Conservation (phyloP, 2,329 filamentous ascomycete genomes). For the Delphinella strobiligena region DNA sequence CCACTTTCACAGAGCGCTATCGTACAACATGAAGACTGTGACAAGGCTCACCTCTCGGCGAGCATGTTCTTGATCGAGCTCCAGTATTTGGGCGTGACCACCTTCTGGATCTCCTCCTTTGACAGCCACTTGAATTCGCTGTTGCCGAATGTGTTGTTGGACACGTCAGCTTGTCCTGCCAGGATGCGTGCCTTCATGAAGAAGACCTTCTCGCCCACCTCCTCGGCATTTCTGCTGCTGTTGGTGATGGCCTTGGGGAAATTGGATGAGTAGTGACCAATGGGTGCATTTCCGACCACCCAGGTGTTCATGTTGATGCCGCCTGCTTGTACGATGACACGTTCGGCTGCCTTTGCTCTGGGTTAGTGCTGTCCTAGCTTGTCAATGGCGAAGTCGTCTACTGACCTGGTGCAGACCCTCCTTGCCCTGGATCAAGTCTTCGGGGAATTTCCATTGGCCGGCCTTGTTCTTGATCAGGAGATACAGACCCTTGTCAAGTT, state of each 20-base stretch:
- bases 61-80: slow-evolving; percentile 71
- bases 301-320: slow-evolving; percentile 98
- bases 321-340: slow-evolving; percentile 63
- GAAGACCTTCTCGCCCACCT: slow-evolving; percentile 71
- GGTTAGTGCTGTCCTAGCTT: background rate
- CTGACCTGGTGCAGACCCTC: slow-evolving; percentile 77
- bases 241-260: slow-evolving; percentile 29
- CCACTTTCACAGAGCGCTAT: no score
- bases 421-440: slow-evolving; percentile 52
- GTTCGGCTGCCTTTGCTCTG: slow-evolving; percentile 61
- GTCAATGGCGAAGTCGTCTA: slow-evolving; percentile 12
- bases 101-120: slow-evolving; percentile 69
- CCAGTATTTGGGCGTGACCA: slow-evolving; percentile 59
- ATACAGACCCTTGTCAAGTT: slow-evolving; percentile 74
- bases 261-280: slow-evolving; percentile 62
- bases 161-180: slow-evolving; percentile 83
- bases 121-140: slow-evolving; percentile 86
- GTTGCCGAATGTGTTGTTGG: slow-evolving; percentile 57
- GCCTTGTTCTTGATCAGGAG: slow-evolving; percentile 65
- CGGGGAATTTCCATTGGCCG: slow-evolving; percentile 72
- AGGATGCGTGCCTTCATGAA: slow-evolving; percentile 95
- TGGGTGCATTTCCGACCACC: slow-evolving; percentile 82
- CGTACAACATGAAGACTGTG: no score
- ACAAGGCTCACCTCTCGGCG: slow-evolving; percentile 59
- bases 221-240: slow-evolving; percentile 21